These are phyloP conservation scores for Kodamaea sagamina DNA, from an alignment of 805 yeast genomes.

Conservation along the genomic window DNA sequence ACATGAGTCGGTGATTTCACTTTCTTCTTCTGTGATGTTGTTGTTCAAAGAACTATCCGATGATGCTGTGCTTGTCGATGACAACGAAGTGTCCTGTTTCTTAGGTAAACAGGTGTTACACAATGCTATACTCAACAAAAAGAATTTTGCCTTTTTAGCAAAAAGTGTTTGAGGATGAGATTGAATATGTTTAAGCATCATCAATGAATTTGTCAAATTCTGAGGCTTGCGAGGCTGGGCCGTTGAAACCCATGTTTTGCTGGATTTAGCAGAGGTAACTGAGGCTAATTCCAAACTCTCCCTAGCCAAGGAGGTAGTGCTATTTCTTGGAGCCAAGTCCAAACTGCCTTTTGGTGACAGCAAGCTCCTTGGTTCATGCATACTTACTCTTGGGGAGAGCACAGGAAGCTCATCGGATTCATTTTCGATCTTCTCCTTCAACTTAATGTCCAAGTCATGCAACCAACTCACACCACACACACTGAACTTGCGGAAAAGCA, in stretches of 20 bases:
- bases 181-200: slow-evolving; percentile 70
- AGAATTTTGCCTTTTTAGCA: slow-evolving; percentile 73
- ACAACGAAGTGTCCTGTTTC: slow-evolving; percentile 22
- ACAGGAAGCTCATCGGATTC: slow-evolving; percentile 1
- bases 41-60: not conserved
- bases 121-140: slow-evolving; percentile 76
- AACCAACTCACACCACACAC: slow-evolving; percentile 89
- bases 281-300: not conserved
- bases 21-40: not conserved
- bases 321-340: slow-evolving; percentile 27
- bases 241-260: slow-evolving; percentile 47
- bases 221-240: slow-evolving; percentile 49
- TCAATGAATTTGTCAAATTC: slow-evolving; percentile 52
- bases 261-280: slow-evolving; percentile 22
- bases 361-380: slow-evolving; percentile 3
- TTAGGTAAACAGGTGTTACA: slow-evolving; percentile 92
- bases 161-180: slow-evolving; percentile 67
- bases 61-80: not conserved
- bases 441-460: slow-evolving; percentile 64
- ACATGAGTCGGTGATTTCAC: slow-evolving; percentile 27
- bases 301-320: slow-evolving; percentile 26
- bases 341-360: slow-evolving; percentile 13
- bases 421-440: slow-evolving; percentile 21
- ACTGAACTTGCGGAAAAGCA: slow-evolving; percentile 88
- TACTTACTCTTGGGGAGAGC: slow-evolving; percentile 8